A percentile compares a stretch with the other conserved stretches of the same genome.
Conservation (phyloP, 1,284 basidiomycete species). For the Uromyces viciae-fabae region DNA sequence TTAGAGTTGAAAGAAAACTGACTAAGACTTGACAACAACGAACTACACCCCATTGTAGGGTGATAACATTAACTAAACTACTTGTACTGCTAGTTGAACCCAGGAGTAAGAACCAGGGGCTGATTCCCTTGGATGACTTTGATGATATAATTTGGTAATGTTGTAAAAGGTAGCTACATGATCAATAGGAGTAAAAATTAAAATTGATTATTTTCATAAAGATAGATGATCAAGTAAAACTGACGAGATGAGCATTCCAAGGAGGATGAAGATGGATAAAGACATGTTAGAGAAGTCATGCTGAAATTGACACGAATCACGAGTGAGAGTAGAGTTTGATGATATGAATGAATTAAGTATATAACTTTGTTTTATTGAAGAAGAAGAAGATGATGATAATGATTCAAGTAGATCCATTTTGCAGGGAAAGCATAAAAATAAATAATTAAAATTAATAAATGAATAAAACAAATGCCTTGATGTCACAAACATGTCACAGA, state of each 20-base stretch:
- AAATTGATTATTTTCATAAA: not conserved
- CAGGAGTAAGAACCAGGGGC: conserved; percentile 86
- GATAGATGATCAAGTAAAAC: conserved; percentile 50
- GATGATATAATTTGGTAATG: conserved; percentile 70
- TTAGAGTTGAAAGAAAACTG: conserved; percentile 57
- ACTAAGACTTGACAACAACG: conserved; percentile 75
- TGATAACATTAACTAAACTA: conserved; percentile 60
- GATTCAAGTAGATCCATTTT: no score
- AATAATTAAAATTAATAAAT: no score
- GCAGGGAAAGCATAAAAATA: no score
- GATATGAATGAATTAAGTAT: no score
- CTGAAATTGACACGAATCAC: conserved; percentile 48
- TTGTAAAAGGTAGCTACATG: conserved; percentile 55
- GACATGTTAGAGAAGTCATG: conserved; percentile 71
- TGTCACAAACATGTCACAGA: no score
- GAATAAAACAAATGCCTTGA: no score
- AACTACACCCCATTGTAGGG: conserved; percentile 81
- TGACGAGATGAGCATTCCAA: conserved; percentile 80
- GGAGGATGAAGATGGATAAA: conserved; percentile 71
- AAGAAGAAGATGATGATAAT: no score
- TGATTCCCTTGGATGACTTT: conserved; percentile 78
- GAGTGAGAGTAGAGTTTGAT: conserved; percentile 6
- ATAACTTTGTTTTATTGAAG: no score
- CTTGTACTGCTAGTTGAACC: conserved; percentile 66
- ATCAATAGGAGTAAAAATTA: not conserved